A percentile compares a stretch with the other conserved stretches of the same genome.
Conservation (phyloP, 805 yeast species). For the Starmerella lactis-condensi region DNA sequence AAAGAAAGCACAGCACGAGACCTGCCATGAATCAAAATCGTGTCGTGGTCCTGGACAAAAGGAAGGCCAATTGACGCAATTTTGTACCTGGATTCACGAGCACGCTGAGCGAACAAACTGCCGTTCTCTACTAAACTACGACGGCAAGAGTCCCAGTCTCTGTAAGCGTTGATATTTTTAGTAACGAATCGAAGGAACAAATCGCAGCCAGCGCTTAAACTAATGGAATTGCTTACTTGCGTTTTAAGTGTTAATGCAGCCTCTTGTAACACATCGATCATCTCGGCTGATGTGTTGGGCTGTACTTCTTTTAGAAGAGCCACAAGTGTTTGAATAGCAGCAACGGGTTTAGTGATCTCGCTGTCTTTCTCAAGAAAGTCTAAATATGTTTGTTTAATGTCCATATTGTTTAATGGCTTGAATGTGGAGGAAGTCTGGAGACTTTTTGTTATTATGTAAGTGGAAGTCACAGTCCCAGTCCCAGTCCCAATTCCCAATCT, state of each 20-base stretch:
- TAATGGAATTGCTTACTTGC: slow-evolving; percentile 76
- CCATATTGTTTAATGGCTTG: slow-evolving; percentile 44
- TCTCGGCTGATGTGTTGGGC: slow-evolving; percentile 85
- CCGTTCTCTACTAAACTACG: slow-evolving; percentile 84
- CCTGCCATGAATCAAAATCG: slow-evolving; percentile 68
- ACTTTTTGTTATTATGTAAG: no score
- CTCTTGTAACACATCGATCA: slow-evolving; percentile 59
- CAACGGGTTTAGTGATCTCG: slow-evolving; percentile 98
- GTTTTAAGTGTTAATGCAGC: slow-evolving; percentile 59
- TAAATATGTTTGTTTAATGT: slow-evolving; percentile 64
- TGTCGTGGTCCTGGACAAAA: slow-evolving; percentile 85
- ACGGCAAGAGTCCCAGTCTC: slow-evolving; percentile 90
- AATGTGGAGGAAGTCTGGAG: no score
- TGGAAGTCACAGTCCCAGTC: no score
- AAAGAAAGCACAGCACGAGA: slow-evolving; percentile 78
- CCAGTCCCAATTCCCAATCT: no score
- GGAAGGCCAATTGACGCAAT: slow-evolving; percentile 77
- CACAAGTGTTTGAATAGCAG: slow-evolving; percentile 89
- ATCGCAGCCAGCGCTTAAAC: slow-evolving; percentile 94
- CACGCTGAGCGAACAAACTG: slow-evolving; percentile 73
- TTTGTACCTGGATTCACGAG: slow-evolving; percentile 71
- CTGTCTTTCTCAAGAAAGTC: slow-evolving; percentile 69
- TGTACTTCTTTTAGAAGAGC: slow-evolving; percentile 63
- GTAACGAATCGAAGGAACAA: slow-evolving; percentile 83
- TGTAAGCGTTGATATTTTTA: slow-evolving; percentile 61